phyloP scores from a whole-genome alignment of 106 monocot species.

The Posidonia australis region DNA sequence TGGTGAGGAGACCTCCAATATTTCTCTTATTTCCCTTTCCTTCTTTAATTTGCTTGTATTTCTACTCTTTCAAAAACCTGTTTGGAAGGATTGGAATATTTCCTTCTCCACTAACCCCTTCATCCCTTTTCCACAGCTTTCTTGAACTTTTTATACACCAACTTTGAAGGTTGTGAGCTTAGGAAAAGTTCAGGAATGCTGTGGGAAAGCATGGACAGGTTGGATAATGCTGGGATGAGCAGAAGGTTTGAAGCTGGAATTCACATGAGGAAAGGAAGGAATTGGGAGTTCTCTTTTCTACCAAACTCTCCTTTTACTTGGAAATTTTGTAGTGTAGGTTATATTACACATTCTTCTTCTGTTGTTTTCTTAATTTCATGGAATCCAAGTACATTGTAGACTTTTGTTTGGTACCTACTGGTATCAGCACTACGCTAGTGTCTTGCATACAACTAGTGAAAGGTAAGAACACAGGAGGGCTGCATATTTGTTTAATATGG shows the following conservation, averaged over 20 bases:
- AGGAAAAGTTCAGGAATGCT: constrained; percentile 1
- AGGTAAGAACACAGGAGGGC: too few species aligned
- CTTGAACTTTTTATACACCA: background rate
- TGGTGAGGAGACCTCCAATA: background rate
- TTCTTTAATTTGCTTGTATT: background rate
- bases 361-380: too few species aligned
- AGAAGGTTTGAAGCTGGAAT: background rate
- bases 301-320: too few species aligned
- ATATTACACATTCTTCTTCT: too few species aligned
- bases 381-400: too few species aligned
- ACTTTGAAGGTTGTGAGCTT: background rate
- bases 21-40: too few species aligned
- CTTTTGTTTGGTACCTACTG: too few species aligned
- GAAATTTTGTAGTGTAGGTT: too few species aligned
- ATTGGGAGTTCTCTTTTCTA: too few species aligned
- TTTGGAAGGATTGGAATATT: background rate
- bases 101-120: background rate
- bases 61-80: background rate
- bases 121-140: constrained; percentile 7
- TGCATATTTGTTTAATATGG: too few species aligned
- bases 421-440: too few species aligned
- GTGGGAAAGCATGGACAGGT: constrained; percentile 2
- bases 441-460: too few species aligned
- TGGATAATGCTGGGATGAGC: background rate
- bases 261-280: background rate